Percentiles rank a stretch among this genome's conserved stretches.
Evolutionary conservation across 495 filamentous ascomycete species (phyloP).

Genomic region (Jackrogersella multiformis): DNA sequence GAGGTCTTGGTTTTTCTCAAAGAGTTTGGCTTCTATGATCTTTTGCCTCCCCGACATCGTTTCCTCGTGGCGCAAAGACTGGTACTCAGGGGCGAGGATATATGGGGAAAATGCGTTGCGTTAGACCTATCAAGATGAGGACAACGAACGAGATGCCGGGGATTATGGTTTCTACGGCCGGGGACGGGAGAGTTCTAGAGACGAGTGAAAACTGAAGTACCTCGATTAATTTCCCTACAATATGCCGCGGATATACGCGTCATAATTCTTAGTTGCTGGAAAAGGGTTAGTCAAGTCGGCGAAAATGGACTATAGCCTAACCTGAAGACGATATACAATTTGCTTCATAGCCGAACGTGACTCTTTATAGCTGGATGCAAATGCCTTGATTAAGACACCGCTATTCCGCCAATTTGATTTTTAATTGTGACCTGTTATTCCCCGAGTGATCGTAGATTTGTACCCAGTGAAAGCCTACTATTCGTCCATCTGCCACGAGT

Average conservation of each 20-base stretch:
- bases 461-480: slow-evolving; percentile 45
- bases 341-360: too few species aligned
- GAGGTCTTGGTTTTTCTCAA: neutral
- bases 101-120: slow-evolving; percentile 1
- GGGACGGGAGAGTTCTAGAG: neutral
- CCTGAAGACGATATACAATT: slow-evolving; percentile 27
- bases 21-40: neutral
- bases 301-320: slow-evolving; percentile 19
- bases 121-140: slow-evolving; percentile 1
- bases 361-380: neutral
- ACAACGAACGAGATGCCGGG: neutral
- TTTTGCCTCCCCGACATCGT: neutral
- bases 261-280: neutral
- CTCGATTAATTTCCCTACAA: neutral
- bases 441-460: slow-evolving; percentile 8
- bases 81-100: neutral
- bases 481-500: slow-evolving; percentile 96
- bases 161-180: neutral
- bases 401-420: neutral
- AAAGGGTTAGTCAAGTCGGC: neutral
- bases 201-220: neutral
- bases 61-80: neutral
- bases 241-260: neutral
- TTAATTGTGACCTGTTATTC: neutral
- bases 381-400: neutral